Conservation (phyloP, 2,329 filamentous ascomycete species). For the Colletotrichum liaoningense region DNA sequence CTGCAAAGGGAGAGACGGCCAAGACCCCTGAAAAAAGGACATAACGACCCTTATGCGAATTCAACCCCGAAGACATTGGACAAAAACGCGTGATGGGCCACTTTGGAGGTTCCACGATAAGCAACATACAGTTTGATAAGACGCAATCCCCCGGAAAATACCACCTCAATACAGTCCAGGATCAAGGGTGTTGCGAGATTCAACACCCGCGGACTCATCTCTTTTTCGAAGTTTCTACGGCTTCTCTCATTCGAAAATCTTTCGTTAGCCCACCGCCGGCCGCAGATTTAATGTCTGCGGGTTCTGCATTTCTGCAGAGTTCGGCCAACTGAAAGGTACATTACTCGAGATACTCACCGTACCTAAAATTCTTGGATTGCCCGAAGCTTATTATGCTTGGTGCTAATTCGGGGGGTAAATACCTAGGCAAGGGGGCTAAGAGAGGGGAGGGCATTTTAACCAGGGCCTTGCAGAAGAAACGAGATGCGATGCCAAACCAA, state of each 20-base stretch:
- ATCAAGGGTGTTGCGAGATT: slow-evolving; percentile 24
- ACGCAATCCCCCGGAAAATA: slow-evolving; percentile 28
- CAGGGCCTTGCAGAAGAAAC: not conserved
- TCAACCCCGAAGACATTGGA: not conserved
- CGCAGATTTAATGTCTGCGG: not conserved
- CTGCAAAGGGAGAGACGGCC: slow-evolving; percentile 19
- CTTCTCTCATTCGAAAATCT: not conserved
- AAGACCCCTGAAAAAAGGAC: slow-evolving; percentile 17
- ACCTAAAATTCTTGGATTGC: not conserved
- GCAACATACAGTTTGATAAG: slow-evolving; percentile 10
- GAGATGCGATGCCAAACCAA: not conserved
- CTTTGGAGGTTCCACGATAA: not conserved
- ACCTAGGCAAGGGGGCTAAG: not conserved
- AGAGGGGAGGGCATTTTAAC: not conserved
- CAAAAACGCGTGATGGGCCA: slow-evolving; percentile 11
- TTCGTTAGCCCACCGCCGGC: not conserved
- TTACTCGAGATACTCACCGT: slow-evolving; percentile 12
- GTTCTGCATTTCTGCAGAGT: slow-evolving; percentile 3
- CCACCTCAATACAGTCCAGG: slow-evolving; percentile 26
- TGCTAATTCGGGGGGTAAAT: slow-evolving; percentile 3
- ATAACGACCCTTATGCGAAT: slow-evolving; percentile 4
- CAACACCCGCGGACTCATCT: slow-evolving; percentile 23
- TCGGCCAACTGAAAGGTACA: slow-evolving; percentile 17
- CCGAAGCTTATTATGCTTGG: not conserved
- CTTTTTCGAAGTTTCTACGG: slow-evolving; percentile 12